Evolutionary conservation across 176 grass and related monocot genomes (phyloP).

Genomic region (Ensete glaucum): DNA sequence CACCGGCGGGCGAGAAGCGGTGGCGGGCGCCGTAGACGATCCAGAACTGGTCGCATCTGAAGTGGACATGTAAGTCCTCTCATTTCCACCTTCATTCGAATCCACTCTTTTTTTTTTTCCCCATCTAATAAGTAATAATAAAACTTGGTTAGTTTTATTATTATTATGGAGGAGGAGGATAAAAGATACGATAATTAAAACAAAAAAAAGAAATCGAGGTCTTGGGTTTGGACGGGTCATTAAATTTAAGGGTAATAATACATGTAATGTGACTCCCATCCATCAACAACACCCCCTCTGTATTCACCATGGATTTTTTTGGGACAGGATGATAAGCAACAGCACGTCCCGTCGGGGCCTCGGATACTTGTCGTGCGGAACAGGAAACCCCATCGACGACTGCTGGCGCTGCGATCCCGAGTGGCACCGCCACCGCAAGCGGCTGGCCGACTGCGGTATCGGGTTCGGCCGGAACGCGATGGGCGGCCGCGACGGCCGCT

Average conservation of each 20-base stretch:
- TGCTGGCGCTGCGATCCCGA: slow-evolving; percentile 30
- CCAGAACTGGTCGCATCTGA: slow-evolving; percentile 58
- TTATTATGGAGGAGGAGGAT: no score
- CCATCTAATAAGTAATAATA: no score
- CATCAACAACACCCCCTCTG: no score
- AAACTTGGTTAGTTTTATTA: no score
- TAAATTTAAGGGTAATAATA: no score
- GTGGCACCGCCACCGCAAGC: slow-evolving; percentile 19
- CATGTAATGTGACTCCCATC: not conserved
- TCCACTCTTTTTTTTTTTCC: not conserved
- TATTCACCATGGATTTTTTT: no score
- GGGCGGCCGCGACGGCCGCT: slow-evolving; percentile 17
- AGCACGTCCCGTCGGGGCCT: slow-evolving; percentile 7
- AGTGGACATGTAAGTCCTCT: slow-evolving; percentile 55
- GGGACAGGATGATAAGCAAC: slow-evolving; percentile 6
- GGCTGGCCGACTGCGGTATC: slow-evolving; percentile 25
- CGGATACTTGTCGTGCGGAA: slow-evolving; percentile 16
- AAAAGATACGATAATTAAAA: no score
- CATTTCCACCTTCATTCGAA: not conserved
- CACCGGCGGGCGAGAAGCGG: slow-evolving; percentile 1
- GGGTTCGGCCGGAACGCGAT: slow-evolving; percentile 22
- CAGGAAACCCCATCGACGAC: slow-evolving; percentile 26
- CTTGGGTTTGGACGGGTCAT: no score
- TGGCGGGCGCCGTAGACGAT: slow-evolving; percentile 52
- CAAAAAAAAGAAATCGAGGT: no score